Percentiles rank a stretch among this genome's conserved stretches.
phyloP scores from a whole-genome alignment of 495 filamentous ascomycete genomes.

The Opeltia flavorubescens region DNA sequence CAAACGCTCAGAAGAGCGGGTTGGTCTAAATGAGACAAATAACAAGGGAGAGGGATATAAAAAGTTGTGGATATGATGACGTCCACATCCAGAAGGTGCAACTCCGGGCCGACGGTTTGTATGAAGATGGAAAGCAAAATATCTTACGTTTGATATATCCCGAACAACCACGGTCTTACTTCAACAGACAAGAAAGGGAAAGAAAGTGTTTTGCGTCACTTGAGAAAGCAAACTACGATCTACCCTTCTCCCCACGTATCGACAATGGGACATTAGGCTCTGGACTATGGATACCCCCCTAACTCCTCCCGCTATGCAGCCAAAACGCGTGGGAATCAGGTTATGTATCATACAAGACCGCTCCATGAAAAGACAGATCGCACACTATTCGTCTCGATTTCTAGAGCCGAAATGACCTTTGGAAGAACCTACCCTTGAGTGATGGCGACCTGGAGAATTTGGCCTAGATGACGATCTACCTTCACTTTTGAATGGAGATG shows the following conservation, averaged over 20 bases:
- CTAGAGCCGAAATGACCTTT: slow-evolving; percentile 15
- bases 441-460: slow-evolving; percentile 43
- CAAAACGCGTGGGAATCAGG: neutral
- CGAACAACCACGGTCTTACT: too few species aligned
- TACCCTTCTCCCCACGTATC: too few species aligned
- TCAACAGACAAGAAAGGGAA: too few species aligned
- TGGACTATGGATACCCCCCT: too few species aligned
- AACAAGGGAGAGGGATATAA: too few species aligned
- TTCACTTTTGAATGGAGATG: slow-evolving; percentile 36
- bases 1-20: too few species aligned
- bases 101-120: too few species aligned
- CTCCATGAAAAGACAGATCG: neutral
- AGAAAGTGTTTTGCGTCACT: too few species aligned
- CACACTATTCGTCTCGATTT: neutral
- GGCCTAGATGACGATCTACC: slow-evolving; percentile 53
- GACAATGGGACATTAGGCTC: too few species aligned
- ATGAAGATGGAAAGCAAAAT: neutral
- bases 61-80: neutral
- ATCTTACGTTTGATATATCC: too few species aligned
- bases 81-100: neutral
- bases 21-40: too few species aligned
- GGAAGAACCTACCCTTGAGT: slow-evolving; percentile 30
- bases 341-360: neutral
- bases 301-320: neutral
- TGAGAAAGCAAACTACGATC: too few species aligned